These are phyloP conservation scores for Epipyxis sp. DNA, from an alignment of 108 stramenopile species.

Conservation along the genomic window DNA sequence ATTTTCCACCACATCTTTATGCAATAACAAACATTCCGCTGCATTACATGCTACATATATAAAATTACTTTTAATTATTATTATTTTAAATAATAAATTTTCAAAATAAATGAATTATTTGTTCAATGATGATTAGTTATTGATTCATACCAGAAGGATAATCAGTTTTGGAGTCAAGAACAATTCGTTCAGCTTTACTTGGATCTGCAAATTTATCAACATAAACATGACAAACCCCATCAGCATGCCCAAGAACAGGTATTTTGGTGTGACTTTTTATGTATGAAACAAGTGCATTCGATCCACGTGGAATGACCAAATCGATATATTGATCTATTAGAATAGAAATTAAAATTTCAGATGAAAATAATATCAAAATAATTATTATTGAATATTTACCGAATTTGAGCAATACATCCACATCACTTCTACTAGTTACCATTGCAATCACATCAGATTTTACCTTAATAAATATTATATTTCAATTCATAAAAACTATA, in stretches of 20 bases:
- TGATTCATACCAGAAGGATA: slow-evolving; percentile 98
- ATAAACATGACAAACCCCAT: slow-evolving; percentile 97
- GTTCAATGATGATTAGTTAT: too few species aligned
- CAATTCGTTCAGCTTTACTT: slow-evolving; percentile 61
- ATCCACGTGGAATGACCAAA: slow-evolving; percentile 95
- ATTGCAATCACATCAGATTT: slow-evolving; percentile 78
- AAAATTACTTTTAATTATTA: too few species aligned
- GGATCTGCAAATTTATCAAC: slow-evolving; percentile 76
- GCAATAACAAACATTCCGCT: slow-evolving; percentile 89
- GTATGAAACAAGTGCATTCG: slow-evolving; percentile 77
- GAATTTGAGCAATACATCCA: slow-evolving; percentile 45
- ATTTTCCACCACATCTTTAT: slow-evolving; percentile 67
- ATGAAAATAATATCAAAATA: neutral
- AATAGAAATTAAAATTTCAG: neutral
- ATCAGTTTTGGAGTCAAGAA: slow-evolving; percentile 87
- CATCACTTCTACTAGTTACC: slow-evolving; percentile 81
- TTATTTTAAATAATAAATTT: slow-evolving; percentile 18
- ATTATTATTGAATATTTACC: neutral
- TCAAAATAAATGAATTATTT: too few species aligned
- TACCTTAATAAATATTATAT: slow-evolving; percentile 40
- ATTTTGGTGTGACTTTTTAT: slow-evolving; percentile 85
- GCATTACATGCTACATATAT: slow-evolving; percentile 99
- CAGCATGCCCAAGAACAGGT: slow-evolving; percentile 97
- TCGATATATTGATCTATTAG: slow-evolving; percentile 73
- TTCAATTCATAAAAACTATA: neutral